phyloP scores from a whole-genome alignment of 129 eudicot genomes.

The Smallanthus sonchifolius region DNA sequence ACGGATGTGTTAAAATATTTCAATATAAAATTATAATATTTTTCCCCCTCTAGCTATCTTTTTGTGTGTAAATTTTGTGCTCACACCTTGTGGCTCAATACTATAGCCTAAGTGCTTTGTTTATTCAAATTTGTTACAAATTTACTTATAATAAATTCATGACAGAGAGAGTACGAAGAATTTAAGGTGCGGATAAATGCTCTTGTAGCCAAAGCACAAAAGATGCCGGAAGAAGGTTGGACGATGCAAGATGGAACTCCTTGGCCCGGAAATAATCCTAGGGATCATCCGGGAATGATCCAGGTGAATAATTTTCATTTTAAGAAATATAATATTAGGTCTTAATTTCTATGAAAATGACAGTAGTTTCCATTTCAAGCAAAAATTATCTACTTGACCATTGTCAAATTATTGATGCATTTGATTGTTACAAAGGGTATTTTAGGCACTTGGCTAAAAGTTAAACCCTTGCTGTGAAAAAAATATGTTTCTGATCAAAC shows the following conservation, averaged over 20 bases:
- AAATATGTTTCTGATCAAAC: not conserved
- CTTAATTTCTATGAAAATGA: not conserved
- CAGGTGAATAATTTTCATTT: conserved; percentile 29
- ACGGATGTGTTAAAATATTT: not conserved
- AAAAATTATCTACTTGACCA: not conserved
- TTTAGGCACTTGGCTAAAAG: not conserved
- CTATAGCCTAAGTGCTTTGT: not conserved
- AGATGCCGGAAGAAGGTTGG: conserved; percentile 62
- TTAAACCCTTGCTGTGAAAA: not conserved
- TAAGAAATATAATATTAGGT: not conserved
- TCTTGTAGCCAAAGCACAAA: conserved; percentile 58
- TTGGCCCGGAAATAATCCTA: conserved; percentile 71
- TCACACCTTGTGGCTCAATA: not conserved
- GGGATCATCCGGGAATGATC: conserved; percentile 72
- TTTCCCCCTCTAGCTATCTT: not conserved
- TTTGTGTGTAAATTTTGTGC: not conserved
- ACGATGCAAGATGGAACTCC: conserved; percentile 58
- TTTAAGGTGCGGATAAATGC: conserved; percentile 57
- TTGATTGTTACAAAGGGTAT: not conserved
- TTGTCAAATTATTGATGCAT: not conserved
- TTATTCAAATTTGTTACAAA: not conserved
- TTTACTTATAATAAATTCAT: conserved; percentile 8
- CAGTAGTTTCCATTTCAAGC: not conserved
- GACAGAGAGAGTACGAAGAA: conserved; percentile 61
- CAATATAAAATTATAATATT: not conserved